Conservation (phyloP, 2,329 filamentous ascomycete genomes). For the Alternaria conjuncta region DNA sequence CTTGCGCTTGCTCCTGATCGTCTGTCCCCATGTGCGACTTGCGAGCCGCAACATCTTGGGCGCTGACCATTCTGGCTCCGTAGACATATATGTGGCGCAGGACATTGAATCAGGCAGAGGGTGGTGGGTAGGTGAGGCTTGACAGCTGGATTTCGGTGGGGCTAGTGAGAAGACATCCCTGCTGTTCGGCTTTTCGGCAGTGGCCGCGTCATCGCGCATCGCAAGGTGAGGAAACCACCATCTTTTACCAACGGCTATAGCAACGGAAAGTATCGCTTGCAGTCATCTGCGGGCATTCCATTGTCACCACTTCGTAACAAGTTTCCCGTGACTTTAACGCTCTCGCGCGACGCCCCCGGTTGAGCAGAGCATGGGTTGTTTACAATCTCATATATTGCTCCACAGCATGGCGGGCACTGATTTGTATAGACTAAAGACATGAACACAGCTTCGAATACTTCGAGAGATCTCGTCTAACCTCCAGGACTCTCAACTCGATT, state of each 20-base stretch:
- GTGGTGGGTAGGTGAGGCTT: constrained; percentile 10
- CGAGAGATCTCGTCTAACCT: not conserved
- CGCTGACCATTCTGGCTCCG: constrained; percentile 14
- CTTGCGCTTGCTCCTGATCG: constrained; percentile 37
- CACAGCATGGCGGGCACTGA: not conserved
- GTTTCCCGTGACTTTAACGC: not conserved
- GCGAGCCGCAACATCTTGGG: constrained; percentile 13
- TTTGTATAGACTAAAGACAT: not conserved
- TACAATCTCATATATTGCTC: not conserved
- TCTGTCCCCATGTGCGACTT: constrained; percentile 10
- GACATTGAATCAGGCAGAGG: constrained; percentile 6
- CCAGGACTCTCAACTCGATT: not conserved
- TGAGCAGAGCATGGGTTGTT: not conserved
- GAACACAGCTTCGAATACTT: not conserved
- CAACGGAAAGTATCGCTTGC: not conserved
- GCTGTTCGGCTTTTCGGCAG: not conserved
- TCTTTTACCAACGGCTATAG: not conserved
- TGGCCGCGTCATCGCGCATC: not conserved
- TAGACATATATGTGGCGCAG: constrained; percentile 7
- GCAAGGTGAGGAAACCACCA: not conserved
- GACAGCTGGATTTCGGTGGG: constrained; percentile 12
- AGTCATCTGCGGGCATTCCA: not conserved
- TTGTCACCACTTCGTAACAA: not conserved
- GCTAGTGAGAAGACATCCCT: constrained; percentile 7
- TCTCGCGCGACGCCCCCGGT: not conserved